These are phyloP conservation scores for Lactarius indigo DNA, from an alignment of 768 basidiomycete genomes.

Conservation along the genomic window DNA sequence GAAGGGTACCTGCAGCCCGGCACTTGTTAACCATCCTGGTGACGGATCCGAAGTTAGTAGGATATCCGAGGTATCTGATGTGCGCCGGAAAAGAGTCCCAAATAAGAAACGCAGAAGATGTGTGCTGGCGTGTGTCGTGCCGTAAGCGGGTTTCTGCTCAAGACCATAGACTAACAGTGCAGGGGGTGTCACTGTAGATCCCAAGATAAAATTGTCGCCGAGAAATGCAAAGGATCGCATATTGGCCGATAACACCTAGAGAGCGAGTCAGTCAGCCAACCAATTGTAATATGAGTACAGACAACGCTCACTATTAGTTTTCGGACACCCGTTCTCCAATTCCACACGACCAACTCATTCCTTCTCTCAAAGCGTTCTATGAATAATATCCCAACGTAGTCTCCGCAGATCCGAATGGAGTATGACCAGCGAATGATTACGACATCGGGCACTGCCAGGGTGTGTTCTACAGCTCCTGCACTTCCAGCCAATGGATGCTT, in stretches of 20 bases:
- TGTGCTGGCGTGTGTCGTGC: not conserved
- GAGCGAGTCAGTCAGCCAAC: not conserved
- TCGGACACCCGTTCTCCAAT: constrained; percentile 22
- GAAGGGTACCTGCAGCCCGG: constrained; percentile 30
- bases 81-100: not conserved
- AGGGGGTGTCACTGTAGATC: constrained; percentile 7
- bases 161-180: constrained; percentile 20
- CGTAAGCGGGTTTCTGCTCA: not conserved
- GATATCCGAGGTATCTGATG: not conserved
- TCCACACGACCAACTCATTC: constrained; percentile 21
- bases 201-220: constrained; percentile 10
- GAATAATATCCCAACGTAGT: constrained; percentile 22
- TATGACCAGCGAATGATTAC: constrained; percentile 4
- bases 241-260: constrained; percentile 3
- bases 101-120: constrained; percentile 14
- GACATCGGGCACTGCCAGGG: not conserved
- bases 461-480: constrained; percentile 16
- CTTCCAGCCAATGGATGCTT: constrained; percentile 9
- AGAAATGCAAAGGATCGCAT: constrained; percentile 21
- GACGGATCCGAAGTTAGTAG: constrained; percentile 18
- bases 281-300: not conserved
- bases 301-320: constrained; percentile 15
- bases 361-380: not conserved
- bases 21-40: constrained; percentile 6
- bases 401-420: constrained; percentile 19